Conservation (phyloP, 441 rosid genomes). For the Cnidoscolus chayamansa region DNA sequence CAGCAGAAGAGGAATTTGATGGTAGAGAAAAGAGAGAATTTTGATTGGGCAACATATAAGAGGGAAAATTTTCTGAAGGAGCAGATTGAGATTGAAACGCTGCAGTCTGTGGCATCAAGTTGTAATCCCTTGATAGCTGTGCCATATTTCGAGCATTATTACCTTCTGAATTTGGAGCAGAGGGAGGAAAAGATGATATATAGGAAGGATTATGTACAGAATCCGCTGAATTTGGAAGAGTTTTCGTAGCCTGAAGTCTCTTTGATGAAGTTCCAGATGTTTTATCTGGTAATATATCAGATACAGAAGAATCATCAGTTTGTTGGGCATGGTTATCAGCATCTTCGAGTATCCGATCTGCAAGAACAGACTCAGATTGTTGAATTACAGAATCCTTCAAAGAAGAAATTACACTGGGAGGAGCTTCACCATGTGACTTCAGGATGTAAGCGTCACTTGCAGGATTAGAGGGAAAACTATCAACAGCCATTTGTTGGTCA, state of each 20-base stretch:
- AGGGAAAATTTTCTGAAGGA: constrained; percentile 32
- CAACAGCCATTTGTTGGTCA: constrained; percentile 20
- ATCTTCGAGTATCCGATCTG: constrained; percentile 28
- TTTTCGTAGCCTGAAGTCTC: constrained; percentile 20
- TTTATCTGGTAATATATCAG: constrained; percentile 31
- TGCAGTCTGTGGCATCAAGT: constrained; percentile 21
- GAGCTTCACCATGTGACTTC: constrained; percentile 26
- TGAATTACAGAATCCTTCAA: constrained; percentile 18
- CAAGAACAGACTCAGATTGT: constrained; percentile 25
- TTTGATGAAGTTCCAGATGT: constrained; percentile 24
- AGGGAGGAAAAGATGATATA: constrained; percentile 15
- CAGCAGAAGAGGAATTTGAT: constrained; percentile 28
- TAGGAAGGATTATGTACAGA: constrained; percentile 24
- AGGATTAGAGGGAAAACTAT: constrained; percentile 16
- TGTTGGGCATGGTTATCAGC: constrained; percentile 24
- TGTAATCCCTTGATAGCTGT: constrained; percentile 24
- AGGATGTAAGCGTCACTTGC: constrained; percentile 9
- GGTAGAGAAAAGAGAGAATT: constrained; percentile 31
- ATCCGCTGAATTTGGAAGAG: constrained; percentile 26
- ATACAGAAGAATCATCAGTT: constrained; percentile 34
- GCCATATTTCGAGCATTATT: constrained; percentile 18
- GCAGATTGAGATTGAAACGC: constrained; percentile 30
- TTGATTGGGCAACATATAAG: constrained; percentile 38
- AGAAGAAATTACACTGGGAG: constrained; percentile 19
- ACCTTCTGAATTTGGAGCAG: constrained; percentile 21